Conservation (phyloP, 2,329 filamentous ascomycete genomes). For the Pseudogymnoascus sp. region DNA sequence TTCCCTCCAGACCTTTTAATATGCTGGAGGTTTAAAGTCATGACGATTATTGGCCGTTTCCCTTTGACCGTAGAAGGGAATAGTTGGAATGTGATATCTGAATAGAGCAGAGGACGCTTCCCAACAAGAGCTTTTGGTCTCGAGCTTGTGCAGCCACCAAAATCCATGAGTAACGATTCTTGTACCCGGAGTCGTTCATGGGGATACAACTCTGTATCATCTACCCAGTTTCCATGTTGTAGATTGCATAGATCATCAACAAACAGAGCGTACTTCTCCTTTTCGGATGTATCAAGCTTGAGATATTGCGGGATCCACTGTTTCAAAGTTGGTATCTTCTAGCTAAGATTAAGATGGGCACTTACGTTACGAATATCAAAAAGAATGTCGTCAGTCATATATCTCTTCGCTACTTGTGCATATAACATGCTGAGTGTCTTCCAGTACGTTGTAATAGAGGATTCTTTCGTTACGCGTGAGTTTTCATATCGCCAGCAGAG, state of each 20-base stretch:
- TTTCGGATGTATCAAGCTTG: constrained; percentile 20
- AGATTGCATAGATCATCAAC: constrained; percentile 23
- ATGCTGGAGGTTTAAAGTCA: constrained; percentile 23
- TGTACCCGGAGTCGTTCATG: constrained; percentile 24
- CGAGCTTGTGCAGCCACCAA: constrained; percentile 22
- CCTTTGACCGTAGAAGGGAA: constrained; percentile 20
- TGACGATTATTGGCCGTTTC: constrained; percentile 18
- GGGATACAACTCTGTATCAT: constrained; percentile 21
- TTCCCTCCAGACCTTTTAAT: constrained; percentile 24
- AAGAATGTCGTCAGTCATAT: constrained; percentile 18
- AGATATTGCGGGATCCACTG: constrained; percentile 19
- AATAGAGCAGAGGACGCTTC: constrained; percentile 19
- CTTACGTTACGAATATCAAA: constrained; percentile 21
- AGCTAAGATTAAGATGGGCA: constrained; percentile 6
- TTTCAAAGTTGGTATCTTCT: constrained; percentile 12
- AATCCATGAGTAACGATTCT: constrained; percentile 18
- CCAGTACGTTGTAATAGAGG: constrained; percentile 19
- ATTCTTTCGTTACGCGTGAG: constrained; percentile 22
- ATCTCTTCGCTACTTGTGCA: constrained; percentile 13
- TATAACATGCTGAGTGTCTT: constrained; percentile 22
- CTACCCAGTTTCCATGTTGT: constrained; percentile 21
- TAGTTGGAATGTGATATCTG: constrained; percentile 25
- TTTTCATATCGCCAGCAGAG: constrained; percentile 19
- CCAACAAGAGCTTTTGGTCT: constrained; percentile 24
- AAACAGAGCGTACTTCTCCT: constrained; percentile 22